phyloP scores from a whole-genome alignment of 441 rosid genomes.

The Flueggea neowawraea region DNA sequence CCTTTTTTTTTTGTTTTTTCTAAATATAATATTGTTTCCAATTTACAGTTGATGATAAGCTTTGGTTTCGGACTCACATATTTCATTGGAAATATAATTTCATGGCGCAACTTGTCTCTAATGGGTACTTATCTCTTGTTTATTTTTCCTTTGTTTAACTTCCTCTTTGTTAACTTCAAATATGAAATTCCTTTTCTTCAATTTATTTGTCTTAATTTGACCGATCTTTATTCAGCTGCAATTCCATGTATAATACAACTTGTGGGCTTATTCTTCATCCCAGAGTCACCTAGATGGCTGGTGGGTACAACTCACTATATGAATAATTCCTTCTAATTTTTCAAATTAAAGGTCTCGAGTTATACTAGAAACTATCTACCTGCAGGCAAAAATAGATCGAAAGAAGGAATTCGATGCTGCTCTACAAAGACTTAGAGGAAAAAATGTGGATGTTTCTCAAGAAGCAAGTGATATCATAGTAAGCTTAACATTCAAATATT shows the following conservation, averaged over 20 bases:
- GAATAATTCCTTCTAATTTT: background rate
- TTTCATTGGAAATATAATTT: slow-evolving; percentile 10
- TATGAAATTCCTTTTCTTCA: too few species aligned
- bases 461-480: slow-evolving; percentile 49
- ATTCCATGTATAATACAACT: slow-evolving; percentile 41
- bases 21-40: background rate
- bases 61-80: slow-evolving; percentile 34
- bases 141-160: background rate
- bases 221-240: slow-evolving; percentile 19
- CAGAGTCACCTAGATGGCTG: slow-evolving; percentile 69
- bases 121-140: background rate
- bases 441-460: slow-evolving; percentile 28
- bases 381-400: slow-evolving; percentile 35
- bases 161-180: too few species aligned
- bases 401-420: slow-evolving; percentile 35
- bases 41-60: background rate
- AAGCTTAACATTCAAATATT: background rate
- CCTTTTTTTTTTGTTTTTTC: background rate
- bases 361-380: too few species aligned
- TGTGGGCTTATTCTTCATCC: slow-evolving; percentile 34
- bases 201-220: background rate
- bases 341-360: too few species aligned
- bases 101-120: background rate
- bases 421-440: slow-evolving; percentile 42
- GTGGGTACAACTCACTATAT: slow-evolving; percentile 19